phyloP scores from a whole-genome alignment of 148 eudicot species.

The Rhododendron griersonianum region DNA sequence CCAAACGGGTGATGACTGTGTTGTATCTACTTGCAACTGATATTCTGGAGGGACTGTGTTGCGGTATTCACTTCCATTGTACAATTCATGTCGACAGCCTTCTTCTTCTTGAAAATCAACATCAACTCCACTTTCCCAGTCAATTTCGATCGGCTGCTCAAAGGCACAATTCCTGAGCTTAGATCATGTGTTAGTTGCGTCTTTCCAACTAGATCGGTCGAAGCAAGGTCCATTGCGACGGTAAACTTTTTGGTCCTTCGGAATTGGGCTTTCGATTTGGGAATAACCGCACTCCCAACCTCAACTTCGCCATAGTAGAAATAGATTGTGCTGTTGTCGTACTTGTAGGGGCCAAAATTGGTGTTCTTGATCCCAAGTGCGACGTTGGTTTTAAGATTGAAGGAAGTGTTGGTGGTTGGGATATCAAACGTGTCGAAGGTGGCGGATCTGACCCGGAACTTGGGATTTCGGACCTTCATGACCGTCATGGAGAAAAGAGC shows the following conservation, averaged over 20 bases:
- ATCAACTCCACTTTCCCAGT: too few species aligned
- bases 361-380: constrained; percentile 15
- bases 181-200: too few species aligned
- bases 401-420: not conserved
- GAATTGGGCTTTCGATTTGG: not conserved
- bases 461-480: constrained; percentile 16
- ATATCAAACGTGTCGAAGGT: not conserved
- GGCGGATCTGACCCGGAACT: constrained; percentile 9
- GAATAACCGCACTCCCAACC: constrained; percentile 6
- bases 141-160: not conserved
- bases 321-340: not conserved
- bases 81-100: too few species aligned
- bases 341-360: constrained; percentile 8
- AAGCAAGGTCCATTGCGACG: not conserved
- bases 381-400: not conserved
- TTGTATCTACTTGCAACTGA: too few species aligned
- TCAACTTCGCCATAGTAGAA: constrained; percentile 1
- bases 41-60: too few species aligned
- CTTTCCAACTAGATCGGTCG: not conserved
- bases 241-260: constrained; percentile 11
- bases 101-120: too few species aligned
- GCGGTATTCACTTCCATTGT: too few species aligned
- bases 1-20: too few species aligned
- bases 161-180: not conserved
- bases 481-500: constrained; percentile 1